Evolutionary conservation across 108 stramenopile species (phyloP).

Genomic region (Nannochloropsis oceanica): DNA sequence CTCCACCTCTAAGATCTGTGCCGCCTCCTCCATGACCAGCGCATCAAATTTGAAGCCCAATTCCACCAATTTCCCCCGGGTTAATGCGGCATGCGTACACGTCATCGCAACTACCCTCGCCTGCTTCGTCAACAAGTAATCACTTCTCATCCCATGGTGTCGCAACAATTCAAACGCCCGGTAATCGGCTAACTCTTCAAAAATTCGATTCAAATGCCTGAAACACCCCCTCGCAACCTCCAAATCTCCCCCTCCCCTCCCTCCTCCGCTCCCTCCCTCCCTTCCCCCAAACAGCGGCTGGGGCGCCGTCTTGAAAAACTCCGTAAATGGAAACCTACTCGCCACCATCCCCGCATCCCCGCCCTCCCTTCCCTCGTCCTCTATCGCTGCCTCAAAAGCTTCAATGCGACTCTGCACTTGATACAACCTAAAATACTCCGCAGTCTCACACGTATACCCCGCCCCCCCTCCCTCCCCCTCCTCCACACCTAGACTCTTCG

Average conservation of each 20-base stretch:
- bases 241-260: not conserved
- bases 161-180: slow-evolving; percentile 88
- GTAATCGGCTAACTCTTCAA: slow-evolving; percentile 72
- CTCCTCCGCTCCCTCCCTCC: not conserved
- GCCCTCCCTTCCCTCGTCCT: not conserved
- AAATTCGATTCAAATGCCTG: slow-evolving; percentile 48
- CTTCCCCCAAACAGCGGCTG: slow-evolving; percentile 12
- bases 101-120: slow-evolving; percentile 95
- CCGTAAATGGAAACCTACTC: slow-evolving; percentile 25
- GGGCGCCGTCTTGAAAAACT: slow-evolving; percentile 28
- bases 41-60: slow-evolving; percentile 92
- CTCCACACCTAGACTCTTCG: slow-evolving; percentile 61
- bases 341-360: not conserved
- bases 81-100: slow-evolving; percentile 95
- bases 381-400: not conserved
- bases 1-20: slow-evolving; percentile 91
- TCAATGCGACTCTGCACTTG: slow-evolving; percentile 36
- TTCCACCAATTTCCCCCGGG: slow-evolving; percentile 64
- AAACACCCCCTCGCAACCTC: slow-evolving; percentile 26
- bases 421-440: slow-evolving; percentile 61
- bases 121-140: slow-evolving; percentile 87
- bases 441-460: slow-evolving; percentile 84
- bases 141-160: slow-evolving; percentile 61
- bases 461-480: slow-evolving; percentile 53
- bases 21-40: slow-evolving; percentile 94